A percentile compares a stretch with the other conserved stretches of the same genome.
Evolutionary conservation across 2,329 filamentous ascomycete species (phyloP).

Genomic region (Calonectria montana): DNA sequence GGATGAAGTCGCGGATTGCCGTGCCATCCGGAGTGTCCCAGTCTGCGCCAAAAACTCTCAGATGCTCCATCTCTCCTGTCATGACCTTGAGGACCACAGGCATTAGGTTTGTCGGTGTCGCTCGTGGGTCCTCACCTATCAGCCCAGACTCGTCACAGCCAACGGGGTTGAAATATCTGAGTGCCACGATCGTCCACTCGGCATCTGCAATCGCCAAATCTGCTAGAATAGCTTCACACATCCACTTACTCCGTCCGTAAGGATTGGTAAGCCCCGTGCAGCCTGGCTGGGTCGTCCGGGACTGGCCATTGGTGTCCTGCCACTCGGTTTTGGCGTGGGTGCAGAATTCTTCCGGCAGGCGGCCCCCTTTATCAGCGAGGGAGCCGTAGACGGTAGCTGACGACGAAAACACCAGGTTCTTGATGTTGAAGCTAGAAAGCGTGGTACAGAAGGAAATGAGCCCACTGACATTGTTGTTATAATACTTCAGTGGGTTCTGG

Average conservation of each 20-base stretch:
- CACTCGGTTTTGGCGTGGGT: slow-evolving; percentile 57
- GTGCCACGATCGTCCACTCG: slow-evolving; percentile 69
- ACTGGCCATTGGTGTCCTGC: slow-evolving; percentile 2
- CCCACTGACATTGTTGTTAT: slow-evolving; percentile 74
- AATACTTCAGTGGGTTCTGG: slow-evolving; percentile 68
- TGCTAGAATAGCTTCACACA: slow-evolving; percentile 73
- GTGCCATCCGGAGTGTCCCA: slow-evolving; percentile 75
- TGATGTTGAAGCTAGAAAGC: slow-evolving; percentile 69
- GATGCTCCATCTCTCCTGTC: slow-evolving; percentile 61
- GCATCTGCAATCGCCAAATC: slow-evolving; percentile 70
- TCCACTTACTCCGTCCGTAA: slow-evolving; percentile 74
- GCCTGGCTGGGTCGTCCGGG: slow-evolving; percentile 53
- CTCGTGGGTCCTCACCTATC: slow-evolving; percentile 71
- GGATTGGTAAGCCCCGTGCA: slow-evolving; percentile 69
- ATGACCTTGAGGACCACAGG: slow-evolving; percentile 72
- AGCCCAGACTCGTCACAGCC: slow-evolving; percentile 73
- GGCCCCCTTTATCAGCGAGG: slow-evolving; percentile 60
- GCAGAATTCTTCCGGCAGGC: slow-evolving; percentile 67
- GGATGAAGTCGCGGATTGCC: slow-evolving; percentile 74
- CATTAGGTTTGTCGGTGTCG: slow-evolving; percentile 71
- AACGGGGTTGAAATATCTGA: slow-evolving; percentile 76
- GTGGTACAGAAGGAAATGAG: slow-evolving; percentile 69
- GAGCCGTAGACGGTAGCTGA: slow-evolving; percentile 75
- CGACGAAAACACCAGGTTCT: slow-evolving; percentile 74
- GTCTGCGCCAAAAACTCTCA: slow-evolving; percentile 72